Conservation (phyloP, 768 basidiomycete genomes). For the Leccinum imitatum region DNA sequence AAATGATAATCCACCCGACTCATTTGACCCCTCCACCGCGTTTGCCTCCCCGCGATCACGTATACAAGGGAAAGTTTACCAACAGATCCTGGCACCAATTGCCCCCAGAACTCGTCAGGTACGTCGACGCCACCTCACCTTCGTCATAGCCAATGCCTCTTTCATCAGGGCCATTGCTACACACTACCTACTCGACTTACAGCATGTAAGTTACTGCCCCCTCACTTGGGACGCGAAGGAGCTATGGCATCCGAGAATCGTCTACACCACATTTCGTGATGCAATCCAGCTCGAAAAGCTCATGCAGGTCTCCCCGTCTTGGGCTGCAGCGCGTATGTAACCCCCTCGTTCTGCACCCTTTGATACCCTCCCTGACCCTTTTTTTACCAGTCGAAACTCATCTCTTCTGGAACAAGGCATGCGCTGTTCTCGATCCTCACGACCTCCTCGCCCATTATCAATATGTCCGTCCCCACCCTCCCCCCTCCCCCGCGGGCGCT, state of each 20-base stretch:
- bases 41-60: slow-evolving; percentile 27
- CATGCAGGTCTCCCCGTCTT: slow-evolving; percentile 62
- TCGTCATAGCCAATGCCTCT: not conserved
- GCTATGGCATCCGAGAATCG: slow-evolving; percentile 60
- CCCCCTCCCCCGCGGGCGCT: slow-evolving; percentile 25
- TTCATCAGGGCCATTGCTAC: slow-evolving; percentile 37
- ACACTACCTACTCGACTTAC: slow-evolving; percentile 52
- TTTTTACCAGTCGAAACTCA: slow-evolving; percentile 59
- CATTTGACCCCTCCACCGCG: slow-evolving; percentile 18
- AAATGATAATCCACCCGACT: slow-evolving; percentile 30
- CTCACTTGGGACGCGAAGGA: slow-evolving; percentile 48
- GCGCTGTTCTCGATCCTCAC: slow-evolving; percentile 58
- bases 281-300: slow-evolving; percentile 57
- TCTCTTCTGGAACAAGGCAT: slow-evolving; percentile 68
- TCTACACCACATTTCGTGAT: slow-evolving; percentile 63
- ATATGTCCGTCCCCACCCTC: slow-evolving; percentile 42
- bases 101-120: slow-evolving; percentile 62
- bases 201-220: slow-evolving; percentile 46
- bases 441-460: slow-evolving; percentile 53
- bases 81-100: slow-evolving; percentile 62
- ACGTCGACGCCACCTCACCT: slow-evolving; percentile 34
- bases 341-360: not conserved
- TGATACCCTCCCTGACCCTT: slow-evolving; percentile 11
- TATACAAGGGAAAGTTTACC: slow-evolving; percentile 60
- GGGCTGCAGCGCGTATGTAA: slow-evolving; percentile 59